These are phyloP conservation scores for Barnettozyma populi DNA, from an alignment of 805 yeast species.

Conservation along the genomic window DNA sequence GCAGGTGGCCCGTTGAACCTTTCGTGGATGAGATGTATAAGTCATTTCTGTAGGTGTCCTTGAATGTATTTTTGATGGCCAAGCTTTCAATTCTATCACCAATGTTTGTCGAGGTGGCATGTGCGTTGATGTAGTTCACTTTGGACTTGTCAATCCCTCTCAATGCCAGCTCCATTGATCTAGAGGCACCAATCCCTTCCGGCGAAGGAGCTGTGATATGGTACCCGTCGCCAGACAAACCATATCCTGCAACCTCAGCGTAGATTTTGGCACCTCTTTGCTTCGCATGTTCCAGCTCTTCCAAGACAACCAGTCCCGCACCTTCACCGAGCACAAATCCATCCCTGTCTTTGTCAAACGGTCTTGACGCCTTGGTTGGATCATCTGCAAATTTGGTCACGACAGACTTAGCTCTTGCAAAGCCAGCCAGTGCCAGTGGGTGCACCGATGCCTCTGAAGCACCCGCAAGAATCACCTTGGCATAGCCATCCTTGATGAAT, in stretches of 20 bases:
- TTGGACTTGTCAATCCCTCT: conserved; percentile 38
- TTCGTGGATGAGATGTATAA: conserved; percentile 74
- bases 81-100: conserved; percentile 87
- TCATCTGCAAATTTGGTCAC: conserved; percentile 55
- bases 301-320: conserved; percentile 73
- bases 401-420: conserved; percentile 82
- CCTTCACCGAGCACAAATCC: conserved; percentile 97
- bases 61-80: conserved; percentile 60
- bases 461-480: conserved; percentile 90
- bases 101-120: conserved; percentile 86
- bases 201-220: conserved; percentile 91
- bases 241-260: conserved; percentile 84
- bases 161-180: conserved; percentile 79
- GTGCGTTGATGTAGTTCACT: conserved; percentile 85
- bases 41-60: conserved; percentile 24
- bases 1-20: conserved; percentile 87
- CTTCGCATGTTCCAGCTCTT: conserved; percentile 70
- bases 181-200: conserved; percentile 76
- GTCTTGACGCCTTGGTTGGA: conserved; percentile 71
- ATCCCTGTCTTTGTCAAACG: conserved; percentile 70
- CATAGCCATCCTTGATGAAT: conserved; percentile 72
- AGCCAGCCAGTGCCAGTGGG: conserved; percentile 85
- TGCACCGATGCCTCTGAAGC: conserved; percentile 85
- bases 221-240: conserved; percentile 84
- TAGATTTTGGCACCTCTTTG: conserved; percentile 60